Evolutionary conservation across 345 rosid species (phyloP).

Genomic region (Citrus medica): DNA sequence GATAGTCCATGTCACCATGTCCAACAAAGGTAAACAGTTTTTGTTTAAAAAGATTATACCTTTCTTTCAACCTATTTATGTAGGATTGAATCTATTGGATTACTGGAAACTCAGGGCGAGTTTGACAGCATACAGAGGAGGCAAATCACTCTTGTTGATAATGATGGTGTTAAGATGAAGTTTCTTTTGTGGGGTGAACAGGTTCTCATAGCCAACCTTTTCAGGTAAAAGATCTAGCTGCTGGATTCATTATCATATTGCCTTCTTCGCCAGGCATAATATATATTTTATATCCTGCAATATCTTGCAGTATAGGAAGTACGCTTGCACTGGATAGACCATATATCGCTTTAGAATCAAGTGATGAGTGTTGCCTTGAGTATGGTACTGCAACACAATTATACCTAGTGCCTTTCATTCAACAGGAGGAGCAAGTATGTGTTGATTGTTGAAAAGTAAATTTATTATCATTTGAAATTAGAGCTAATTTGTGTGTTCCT

Average conservation of each 20-base stretch:
- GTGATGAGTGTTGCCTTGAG: constrained; percentile 71
- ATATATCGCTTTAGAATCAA: constrained; percentile 55
- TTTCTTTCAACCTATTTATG: neutral
- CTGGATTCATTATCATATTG: constrained; percentile 8
- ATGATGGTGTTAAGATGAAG: constrained; percentile 56
- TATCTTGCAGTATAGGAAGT: constrained; percentile 70
- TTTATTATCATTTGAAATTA: constrained; percentile 9
- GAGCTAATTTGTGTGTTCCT: constrained; percentile 17
- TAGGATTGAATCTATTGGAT: constrained; percentile 85
- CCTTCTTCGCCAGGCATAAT: constrained; percentile 4
- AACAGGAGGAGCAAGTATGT: constrained; percentile 77
- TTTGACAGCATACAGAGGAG: constrained; percentile 51
- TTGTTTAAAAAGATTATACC: neutral
- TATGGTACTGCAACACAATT: constrained; percentile 94
- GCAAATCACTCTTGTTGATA: constrained; percentile 69
- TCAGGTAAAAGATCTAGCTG: constrained; percentile 60
- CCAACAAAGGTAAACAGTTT: neutral
- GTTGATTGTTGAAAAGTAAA: neutral
- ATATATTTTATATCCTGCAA: constrained; percentile 11
- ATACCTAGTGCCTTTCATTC: constrained; percentile 71
- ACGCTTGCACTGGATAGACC: constrained; percentile 89
- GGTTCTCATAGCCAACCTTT: constrained; percentile 67
- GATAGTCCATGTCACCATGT: neutral
- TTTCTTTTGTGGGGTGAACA: constrained; percentile 95
- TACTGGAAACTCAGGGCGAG: constrained; percentile 58